These are phyloP conservation scores for Trypanosoma cruzi DNA, from an alignment of 208 protist genomes.

Conservation along the genomic window DNA sequence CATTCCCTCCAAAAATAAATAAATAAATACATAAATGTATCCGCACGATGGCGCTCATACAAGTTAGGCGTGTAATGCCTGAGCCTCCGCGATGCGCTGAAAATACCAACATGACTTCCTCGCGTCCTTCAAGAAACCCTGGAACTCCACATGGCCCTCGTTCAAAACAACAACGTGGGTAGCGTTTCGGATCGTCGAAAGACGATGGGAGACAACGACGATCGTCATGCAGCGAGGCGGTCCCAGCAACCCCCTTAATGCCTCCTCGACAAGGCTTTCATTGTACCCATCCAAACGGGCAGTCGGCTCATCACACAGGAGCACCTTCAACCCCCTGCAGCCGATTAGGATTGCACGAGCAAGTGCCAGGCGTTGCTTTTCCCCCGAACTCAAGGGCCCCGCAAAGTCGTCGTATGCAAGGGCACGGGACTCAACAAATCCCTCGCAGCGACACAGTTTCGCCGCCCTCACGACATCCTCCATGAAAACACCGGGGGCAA, in stretches of 20 bases:
- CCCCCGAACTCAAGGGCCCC: slow-evolving; percentile 79
- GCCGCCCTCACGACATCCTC: slow-evolving; percentile 46
- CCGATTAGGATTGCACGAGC: slow-evolving; percentile 45
- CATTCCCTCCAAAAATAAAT: neutral
- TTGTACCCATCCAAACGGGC: slow-evolving; percentile 85
- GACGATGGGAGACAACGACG: slow-evolving; percentile 94
- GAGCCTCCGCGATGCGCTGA: slow-evolving; percentile 29
- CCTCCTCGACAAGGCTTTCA: slow-evolving; percentile 72
- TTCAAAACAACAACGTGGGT: slow-evolving; percentile 85
- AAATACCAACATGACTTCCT: slow-evolving; percentile 32
- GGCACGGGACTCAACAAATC: slow-evolving; percentile 43
- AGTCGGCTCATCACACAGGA: slow-evolving; percentile 92
- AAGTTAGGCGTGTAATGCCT: slow-evolving; percentile 17
- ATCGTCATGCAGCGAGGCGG: slow-evolving; percentile 57
- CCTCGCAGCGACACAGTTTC: slow-evolving; percentile 43
- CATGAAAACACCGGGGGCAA: slow-evolving; percentile 28
- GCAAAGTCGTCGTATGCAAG: slow-evolving; percentile 39
- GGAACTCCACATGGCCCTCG: slow-evolving; percentile 47
- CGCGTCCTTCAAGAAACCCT: slow-evolving; percentile 41
- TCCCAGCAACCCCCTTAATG: slow-evolving; percentile 9
- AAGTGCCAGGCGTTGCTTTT: slow-evolving; percentile 94
- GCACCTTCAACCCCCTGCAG: slow-evolving; percentile 20
- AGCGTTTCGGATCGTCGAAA: slow-evolving; percentile 81
- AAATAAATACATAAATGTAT: neutral
- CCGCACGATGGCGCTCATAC: neutral